Evolutionary conservation across 495 filamentous ascomycete species (phyloP).

Genomic region (Penicillium malachiteum): DNA sequence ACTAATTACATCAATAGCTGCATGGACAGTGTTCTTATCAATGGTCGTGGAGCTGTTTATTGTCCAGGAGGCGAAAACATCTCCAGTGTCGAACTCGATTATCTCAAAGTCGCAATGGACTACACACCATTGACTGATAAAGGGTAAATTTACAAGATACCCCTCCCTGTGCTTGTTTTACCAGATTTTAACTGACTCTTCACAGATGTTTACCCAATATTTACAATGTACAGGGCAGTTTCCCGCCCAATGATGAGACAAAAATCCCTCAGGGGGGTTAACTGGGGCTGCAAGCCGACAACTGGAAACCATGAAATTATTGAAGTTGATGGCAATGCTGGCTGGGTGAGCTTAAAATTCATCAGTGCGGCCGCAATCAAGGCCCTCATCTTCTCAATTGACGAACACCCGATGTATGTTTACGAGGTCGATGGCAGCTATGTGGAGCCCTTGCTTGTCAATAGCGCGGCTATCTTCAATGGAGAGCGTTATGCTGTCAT

Average conservation of each 20-base stretch:
- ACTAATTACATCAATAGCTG: not conserved
- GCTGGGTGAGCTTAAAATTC: constrained; percentile 51
- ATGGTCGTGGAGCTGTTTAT: constrained; percentile 51
- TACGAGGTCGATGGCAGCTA: constrained; percentile 43
- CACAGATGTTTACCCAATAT: constrained; percentile 30
- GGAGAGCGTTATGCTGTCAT: constrained; percentile 40
- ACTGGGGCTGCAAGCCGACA: constrained; percentile 42
- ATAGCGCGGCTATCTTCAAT: constrained; percentile 30
- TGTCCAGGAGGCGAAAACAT: constrained; percentile 40
- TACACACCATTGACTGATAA: constrained; percentile 47
- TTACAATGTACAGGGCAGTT: constrained; percentile 29
- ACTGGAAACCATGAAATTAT: constrained; percentile 35
- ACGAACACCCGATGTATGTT: constrained; percentile 40
- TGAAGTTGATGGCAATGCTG: constrained; percentile 28
- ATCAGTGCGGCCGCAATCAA: constrained; percentile 43
- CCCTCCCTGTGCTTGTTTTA: not conserved
- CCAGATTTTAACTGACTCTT: not conserved
- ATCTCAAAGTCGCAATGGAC: constrained; percentile 30
- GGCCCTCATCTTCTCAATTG: constrained; percentile 40
- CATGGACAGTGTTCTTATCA: constrained; percentile 52
- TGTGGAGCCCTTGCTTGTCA: constrained; percentile 33
- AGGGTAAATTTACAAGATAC: constrained; percentile 34
- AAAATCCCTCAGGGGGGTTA: constrained; percentile 36
- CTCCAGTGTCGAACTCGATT: constrained; percentile 28
- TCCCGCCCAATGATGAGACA: constrained; percentile 26